Conservation (phyloP, 306 rosid species). For the Rosa rugosa region DNA sequence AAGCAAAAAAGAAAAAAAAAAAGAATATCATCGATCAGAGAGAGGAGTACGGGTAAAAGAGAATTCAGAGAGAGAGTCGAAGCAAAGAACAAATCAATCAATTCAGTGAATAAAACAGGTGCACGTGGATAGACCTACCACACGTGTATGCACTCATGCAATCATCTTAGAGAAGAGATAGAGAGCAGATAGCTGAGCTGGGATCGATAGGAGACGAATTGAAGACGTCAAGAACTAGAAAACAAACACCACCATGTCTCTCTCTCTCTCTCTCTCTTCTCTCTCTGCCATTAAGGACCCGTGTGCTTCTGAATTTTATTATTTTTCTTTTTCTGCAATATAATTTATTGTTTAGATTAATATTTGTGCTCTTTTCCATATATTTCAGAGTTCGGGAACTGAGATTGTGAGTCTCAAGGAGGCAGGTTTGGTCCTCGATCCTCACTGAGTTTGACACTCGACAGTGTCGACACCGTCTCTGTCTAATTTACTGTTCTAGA, state of each 20-base stretch:
- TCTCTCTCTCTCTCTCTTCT: neutral
- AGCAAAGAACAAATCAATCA: conserved; percentile 45
- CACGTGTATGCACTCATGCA: conserved; percentile 92
- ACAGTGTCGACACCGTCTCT: neutral
- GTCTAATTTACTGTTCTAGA: neutral
- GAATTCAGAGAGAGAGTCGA: neutral
- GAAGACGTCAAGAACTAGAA: conserved; percentile 39
- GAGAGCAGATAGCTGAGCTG: neutral
- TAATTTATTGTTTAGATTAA: neutral
- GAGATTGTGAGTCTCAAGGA: conserved; percentile 44
- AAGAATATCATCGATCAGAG: neutral
- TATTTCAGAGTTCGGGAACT: conserved; percentile 31
- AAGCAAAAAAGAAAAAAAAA: neutral
- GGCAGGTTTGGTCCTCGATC: neutral
- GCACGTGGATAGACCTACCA: conserved; percentile 94
- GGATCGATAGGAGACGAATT: neutral
- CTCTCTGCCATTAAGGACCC: conserved; percentile 3
- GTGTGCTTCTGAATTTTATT: conserved; percentile 13
- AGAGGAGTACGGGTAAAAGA: neutral
- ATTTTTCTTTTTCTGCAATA: neutral
- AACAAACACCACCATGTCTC: conserved; percentile 26
- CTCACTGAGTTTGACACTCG: conserved; percentile 1
- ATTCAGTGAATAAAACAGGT: conserved; percentile 58
- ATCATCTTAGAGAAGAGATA: conserved; percentile 37
- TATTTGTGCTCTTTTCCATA: neutral